Evolutionary conservation across 1,284 basidiomycete genomes (phyloP).

Genomic region (Heterobasidion parviporum): DNA sequence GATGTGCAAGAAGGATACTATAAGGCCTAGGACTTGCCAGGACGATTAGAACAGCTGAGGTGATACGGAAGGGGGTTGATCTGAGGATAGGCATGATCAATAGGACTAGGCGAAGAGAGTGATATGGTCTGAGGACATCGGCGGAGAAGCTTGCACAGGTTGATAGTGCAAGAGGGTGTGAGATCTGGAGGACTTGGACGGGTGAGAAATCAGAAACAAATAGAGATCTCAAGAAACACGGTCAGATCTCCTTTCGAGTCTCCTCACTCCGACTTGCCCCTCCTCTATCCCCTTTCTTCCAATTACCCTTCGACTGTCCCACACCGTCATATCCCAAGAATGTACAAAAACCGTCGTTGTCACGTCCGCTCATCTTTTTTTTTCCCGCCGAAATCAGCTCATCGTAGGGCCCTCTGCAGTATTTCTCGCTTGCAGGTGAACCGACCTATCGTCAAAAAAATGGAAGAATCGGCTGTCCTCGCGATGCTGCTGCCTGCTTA

Average conservation of each 20-base stretch:
- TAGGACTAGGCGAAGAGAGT: neutral
- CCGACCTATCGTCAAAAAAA: neutral
- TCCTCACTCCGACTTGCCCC: too few species aligned
- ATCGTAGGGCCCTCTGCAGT: neutral
- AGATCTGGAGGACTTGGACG: too few species aligned
- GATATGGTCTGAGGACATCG: neutral
- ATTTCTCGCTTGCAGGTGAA: neutral
- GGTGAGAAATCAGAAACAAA: too few species aligned
- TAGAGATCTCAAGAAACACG: too few species aligned
- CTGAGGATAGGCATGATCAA: neutral
- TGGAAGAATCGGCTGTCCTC: conserved; percentile 4
- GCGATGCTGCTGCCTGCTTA: conserved; percentile 7
- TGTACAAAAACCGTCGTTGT: neutral
- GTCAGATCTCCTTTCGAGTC: too few species aligned
- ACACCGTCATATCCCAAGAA: neutral
- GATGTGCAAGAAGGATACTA: too few species aligned
- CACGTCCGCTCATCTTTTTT: neutral
- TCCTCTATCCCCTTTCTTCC: too few species aligned
- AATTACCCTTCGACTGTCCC: too few species aligned
- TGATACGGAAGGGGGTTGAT: neutral
- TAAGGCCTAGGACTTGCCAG: neutral
- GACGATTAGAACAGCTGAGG: neutral
- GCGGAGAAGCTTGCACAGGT: neutral
- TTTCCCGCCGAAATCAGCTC: neutral
- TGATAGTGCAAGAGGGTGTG: too few species aligned